Evolutionary conservation across 768 basidiomycete genomes (phyloP), one percentile per base, ranked within the genome.

Genomic region (Sarcodon aspratus): DNA sequence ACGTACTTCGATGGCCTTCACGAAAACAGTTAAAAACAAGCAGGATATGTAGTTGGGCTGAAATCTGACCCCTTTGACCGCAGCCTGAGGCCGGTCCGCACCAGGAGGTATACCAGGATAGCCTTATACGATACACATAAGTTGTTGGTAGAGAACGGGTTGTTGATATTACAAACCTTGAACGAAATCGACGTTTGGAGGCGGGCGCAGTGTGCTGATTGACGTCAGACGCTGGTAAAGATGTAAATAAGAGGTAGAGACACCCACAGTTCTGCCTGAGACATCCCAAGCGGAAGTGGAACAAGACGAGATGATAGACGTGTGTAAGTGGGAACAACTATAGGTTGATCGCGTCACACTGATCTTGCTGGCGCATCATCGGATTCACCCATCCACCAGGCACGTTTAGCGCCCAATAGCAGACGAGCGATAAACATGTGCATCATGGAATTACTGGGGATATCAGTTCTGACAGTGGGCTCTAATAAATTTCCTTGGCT

Each of bases 41-140:
- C 12, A 43, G 43, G 35, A 47, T 9, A 5, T 3, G 21, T 17
- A 42, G 9, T 9, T 9, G 15, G 40, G 40, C 13, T 15, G 40
- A 6, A 42, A 42, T n/a, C 87, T 52, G 69, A 91, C 89, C 48
- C 89, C 89, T 70, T 83, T 85, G 4, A 92, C 85, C 9, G 84
- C 79, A 15, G 89, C 89, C 57, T 89, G 85, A 1, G 82, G 85
- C 36, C 89, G 69, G 54, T 89, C 85, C 46, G 77, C 74, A 36
- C 74, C 75, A n/a, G 88, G 83, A 6, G 90, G 88, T 36, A 93
- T 90, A 33, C 90, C 90, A 51, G 90, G 90, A 61, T 85, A 92
- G 34, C 90, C 90, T n/a, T 78, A 51, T 69, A 50, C 53, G 10
- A 57, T 48, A 50, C 34, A 37, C 36, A 32, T 33, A 48, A 53